phyloP scores from a whole-genome alignment of 129 eudicot genomes.

The Artemisia tridentata region DNA sequence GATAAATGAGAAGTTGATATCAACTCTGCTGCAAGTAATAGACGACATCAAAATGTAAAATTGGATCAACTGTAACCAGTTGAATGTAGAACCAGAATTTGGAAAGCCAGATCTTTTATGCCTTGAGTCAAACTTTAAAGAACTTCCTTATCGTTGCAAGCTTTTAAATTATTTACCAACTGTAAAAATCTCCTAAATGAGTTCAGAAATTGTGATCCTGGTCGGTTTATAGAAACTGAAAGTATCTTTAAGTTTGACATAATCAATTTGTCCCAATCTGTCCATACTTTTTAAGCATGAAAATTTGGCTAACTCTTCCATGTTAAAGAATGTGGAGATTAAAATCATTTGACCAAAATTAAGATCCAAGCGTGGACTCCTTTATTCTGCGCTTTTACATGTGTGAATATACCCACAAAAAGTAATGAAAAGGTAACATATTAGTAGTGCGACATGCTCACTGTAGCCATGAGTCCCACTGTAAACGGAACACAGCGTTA shows the following conservation, averaged over 20 bases:
- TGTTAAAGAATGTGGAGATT: background rate
- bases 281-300: background rate
- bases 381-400: background rate
- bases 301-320: background rate
- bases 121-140: too few species aligned
- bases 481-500: background rate
- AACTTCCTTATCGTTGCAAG: background rate
- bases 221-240: background rate
- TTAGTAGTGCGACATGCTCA: background rate
- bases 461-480: background rate
- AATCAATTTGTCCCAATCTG: constrained; percentile 3
- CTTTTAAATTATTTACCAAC: background rate
- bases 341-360: background rate
- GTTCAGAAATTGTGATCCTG: background rate
- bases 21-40: background rate
- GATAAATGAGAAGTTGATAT: background rate
- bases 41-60: background rate
- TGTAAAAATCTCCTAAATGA: background rate
- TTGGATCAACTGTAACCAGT: background rate
- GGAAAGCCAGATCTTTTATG: too few species aligned
- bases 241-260: background rate
- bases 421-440: background rate
- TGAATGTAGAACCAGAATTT: background rate
- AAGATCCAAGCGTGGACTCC: background rate
- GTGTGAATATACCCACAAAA: background rate